phyloP scores from a whole-genome alignment of 441 rosid genomes.

The Euphorbia schlechtendalii region DNA sequence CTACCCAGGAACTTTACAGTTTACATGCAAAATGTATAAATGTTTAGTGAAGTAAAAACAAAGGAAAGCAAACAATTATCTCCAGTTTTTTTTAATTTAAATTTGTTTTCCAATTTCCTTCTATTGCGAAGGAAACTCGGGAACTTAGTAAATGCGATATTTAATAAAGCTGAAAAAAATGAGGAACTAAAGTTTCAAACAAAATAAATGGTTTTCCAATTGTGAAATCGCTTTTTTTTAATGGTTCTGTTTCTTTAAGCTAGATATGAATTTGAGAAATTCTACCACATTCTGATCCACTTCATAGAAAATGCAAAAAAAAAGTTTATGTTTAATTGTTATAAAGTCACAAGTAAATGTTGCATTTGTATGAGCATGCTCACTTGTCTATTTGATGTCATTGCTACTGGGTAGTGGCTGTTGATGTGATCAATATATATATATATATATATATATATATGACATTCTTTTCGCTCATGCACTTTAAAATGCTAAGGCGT shows the following conservation, averaged over 20 bases:
- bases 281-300: not conserved
- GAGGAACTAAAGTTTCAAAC: not conserved
- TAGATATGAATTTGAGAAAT: not conserved
- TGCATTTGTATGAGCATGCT: not conserved
- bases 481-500: no score
- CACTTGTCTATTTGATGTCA: not conserved
- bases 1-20: not conserved
- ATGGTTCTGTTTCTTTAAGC: not conserved
- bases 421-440: no score
- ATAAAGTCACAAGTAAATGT: not conserved
- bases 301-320: not conserved
- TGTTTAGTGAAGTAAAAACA: not conserved
- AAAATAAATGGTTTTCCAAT: not conserved
- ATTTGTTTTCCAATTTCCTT: not conserved
- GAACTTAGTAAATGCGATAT: not conserved
- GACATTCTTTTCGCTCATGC: no score
- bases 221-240: no score
- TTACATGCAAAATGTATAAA: not conserved
- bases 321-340: no score
- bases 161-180: not conserved
- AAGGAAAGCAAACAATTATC: not conserved
- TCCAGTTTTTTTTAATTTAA: slow-evolving; percentile 2
- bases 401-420: not conserved
- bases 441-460: no score
- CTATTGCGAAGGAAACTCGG: not conserved